phyloP scores from a whole-genome alignment of 1,284 basidiomycete genomes.

The Rhodofomes roseus region DNA sequence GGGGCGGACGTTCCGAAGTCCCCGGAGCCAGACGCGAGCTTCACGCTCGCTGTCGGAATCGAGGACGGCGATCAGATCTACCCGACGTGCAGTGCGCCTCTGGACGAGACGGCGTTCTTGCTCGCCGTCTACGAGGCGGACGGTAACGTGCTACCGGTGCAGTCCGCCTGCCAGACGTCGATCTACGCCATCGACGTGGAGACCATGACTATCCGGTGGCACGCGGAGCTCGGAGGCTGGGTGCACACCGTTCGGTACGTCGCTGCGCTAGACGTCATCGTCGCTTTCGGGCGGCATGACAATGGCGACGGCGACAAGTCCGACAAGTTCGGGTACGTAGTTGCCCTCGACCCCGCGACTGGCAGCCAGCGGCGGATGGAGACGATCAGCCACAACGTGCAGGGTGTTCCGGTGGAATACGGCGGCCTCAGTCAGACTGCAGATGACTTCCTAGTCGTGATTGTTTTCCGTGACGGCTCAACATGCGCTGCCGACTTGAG shows the following conservation, averaged over 20 bases:
- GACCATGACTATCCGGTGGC: not conserved
- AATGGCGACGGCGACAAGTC: not conserved
- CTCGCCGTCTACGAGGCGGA: not conserved
- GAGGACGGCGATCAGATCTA: not conserved
- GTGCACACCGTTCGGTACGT: not conserved
- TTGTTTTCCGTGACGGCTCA: not conserved
- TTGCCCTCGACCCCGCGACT: not conserved
- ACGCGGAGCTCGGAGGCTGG: not conserved
- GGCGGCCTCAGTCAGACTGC: not conserved
- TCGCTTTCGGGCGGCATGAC: not conserved
- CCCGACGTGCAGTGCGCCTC: not conserved
- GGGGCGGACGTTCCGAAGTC: not conserved
- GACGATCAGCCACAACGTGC: not conserved
- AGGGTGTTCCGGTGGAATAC: not conserved
- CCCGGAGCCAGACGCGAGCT: not conserved
- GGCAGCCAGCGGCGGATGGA: not conserved
- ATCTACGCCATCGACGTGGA: not conserved
- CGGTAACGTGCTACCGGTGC: not conserved
- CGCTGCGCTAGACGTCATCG: not conserved
- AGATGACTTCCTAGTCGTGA: not conserved
- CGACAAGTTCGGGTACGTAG: not conserved
- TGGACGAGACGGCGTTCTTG: not conserved
- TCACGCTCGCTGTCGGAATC: not conserved
- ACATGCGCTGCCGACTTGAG: not conserved
- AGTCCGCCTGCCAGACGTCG: not conserved